Percentiles rank a stretch among this genome's conserved stretches.
Evolutionary conservation across 2,329 filamentous ascomycete species (phyloP).

Genomic region (Colletotrichum ledebouriae): DNA sequence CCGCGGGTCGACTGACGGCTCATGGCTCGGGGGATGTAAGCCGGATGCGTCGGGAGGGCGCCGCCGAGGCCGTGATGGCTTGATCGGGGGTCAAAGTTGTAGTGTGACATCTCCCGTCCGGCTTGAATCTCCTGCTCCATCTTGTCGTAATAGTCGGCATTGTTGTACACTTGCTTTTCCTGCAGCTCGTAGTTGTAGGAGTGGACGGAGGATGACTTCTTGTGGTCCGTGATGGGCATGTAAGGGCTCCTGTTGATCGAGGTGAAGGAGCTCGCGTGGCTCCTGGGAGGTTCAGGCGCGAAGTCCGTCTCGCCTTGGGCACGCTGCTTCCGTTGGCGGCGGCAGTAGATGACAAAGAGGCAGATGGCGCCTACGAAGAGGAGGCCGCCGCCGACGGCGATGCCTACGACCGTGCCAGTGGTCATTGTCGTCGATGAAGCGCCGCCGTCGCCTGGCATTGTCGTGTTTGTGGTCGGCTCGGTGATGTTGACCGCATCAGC

Average conservation of each 20-base stretch:
- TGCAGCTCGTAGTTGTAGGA: slow-evolving; percentile 44
- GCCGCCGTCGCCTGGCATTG: slow-evolving; percentile 46
- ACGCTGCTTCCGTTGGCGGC: slow-evolving; percentile 53
- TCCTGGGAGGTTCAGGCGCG: slow-evolving; percentile 10
- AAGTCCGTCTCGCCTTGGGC: no score
- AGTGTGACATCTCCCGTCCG: slow-evolving; percentile 41
- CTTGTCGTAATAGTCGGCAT: slow-evolving; percentile 57
- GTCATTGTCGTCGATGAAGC: slow-evolving; percentile 54
- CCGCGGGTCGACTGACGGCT: slow-evolving; percentile 46
- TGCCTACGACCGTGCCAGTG: slow-evolving; percentile 66
- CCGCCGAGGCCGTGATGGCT: slow-evolving; percentile 45
- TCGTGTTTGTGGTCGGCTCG: slow-evolving; percentile 45
- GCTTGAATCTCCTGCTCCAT: slow-evolving; percentile 50
- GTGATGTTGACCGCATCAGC: slow-evolving; percentile 56
- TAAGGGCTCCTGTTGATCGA: slow-evolving; percentile 43
- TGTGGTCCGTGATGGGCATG: slow-evolving; percentile 45
- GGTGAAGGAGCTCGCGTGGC: slow-evolving; percentile 39
- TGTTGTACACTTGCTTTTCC: slow-evolving; percentile 48
- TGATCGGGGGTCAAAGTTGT: slow-evolving; percentile 49
- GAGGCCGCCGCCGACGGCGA: slow-evolving; percentile 61
- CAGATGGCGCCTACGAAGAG: slow-evolving; percentile 57
- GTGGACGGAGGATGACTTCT: slow-evolving; percentile 46
- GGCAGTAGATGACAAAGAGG: slow-evolving; percentile 64
- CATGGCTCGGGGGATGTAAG: slow-evolving; percentile 59
- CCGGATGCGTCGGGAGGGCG: slow-evolving; percentile 62